Evolutionary conservation across 129 eudicot genomes (phyloP), one percentile per base, ranked within the genome.

Genomic region (Chrysanthemum seticuspe): DNA sequence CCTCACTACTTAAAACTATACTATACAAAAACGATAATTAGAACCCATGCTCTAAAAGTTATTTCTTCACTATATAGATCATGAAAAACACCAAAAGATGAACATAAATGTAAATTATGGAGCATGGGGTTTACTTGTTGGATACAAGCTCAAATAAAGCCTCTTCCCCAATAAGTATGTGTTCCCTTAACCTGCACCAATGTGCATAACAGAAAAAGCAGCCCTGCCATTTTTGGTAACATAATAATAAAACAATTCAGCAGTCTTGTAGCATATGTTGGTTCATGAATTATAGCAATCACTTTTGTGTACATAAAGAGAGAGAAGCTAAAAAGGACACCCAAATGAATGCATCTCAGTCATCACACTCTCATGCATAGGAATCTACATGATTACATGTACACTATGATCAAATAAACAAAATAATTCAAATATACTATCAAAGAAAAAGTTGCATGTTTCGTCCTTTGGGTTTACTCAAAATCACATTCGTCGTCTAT

Each of bases 371-470:
- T 70, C 67, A 58, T 62, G 62, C 31, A 50, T 34, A 52, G 40
- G 63, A 74, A 74, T 74, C 70, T 34, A 25, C 71, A 74, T 62
- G 71, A 74, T 74, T 74, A 74, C 78, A 74, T 36, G 45, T 36
- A 36, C 15, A 29, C 16, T 58, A 62, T 73, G 40, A 27, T 73
- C 52, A 13, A 15, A 73, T 73, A 62, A 62, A 73, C 70, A 62
- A 73, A 62, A 74, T 74, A n/a, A 51, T 63, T 63, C 63, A 73
- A 74, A 73, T 15, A 14, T 14, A 52, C 36, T 31, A 31, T 31
- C 4, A 31, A 31, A 31, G 6, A 31, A 31, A 31, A 31, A 31
- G 36, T 31, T 29, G 3, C 34, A 29, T 29, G 34, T 29, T 29
- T 29, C 34, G 6, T 31, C 36, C 0, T 31, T 31, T 4, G 4